Conservation (phyloP, 306 rosid species). For the Sesbania bispinosa region DNA sequence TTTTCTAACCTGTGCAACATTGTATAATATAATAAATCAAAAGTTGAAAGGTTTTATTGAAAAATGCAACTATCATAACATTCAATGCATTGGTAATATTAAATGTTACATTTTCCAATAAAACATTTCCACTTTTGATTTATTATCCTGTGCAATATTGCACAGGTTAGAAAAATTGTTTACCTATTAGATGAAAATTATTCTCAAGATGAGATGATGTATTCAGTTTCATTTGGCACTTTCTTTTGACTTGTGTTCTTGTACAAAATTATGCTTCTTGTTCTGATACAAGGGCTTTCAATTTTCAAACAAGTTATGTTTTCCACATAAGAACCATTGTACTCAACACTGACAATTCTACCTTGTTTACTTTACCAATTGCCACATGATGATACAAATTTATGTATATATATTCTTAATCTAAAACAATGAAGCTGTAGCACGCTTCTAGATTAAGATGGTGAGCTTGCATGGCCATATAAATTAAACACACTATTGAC, state of each 20-base stretch:
- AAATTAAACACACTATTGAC: conserved; percentile 1
- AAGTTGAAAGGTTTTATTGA: no score
- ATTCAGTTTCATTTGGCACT: neutral
- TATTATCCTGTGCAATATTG: no score
- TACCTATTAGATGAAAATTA: neutral
- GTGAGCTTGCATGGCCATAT: neutral
- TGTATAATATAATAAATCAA: no score
- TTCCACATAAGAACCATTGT: no score
- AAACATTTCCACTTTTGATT: no score
- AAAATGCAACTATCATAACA: no score
- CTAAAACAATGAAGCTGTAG: neutral
- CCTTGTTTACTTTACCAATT: neutral
- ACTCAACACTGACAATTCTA: neutral
- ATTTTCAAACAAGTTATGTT: no score
- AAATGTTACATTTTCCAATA: no score
- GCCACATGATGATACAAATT: neutral
- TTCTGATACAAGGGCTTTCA: no score
- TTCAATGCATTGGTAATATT: no score
- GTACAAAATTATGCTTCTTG: neutral
- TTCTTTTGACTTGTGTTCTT: neutral
- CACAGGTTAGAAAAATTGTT: no score
- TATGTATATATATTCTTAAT: neutral
- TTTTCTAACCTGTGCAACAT: no score
- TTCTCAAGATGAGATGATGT: conserved; percentile 1
- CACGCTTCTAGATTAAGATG: neutral